Evolutionary conservation across 495 filamentous ascomycete species (phyloP).

Genomic region (Symbiotaphrina buchneri): DNA sequence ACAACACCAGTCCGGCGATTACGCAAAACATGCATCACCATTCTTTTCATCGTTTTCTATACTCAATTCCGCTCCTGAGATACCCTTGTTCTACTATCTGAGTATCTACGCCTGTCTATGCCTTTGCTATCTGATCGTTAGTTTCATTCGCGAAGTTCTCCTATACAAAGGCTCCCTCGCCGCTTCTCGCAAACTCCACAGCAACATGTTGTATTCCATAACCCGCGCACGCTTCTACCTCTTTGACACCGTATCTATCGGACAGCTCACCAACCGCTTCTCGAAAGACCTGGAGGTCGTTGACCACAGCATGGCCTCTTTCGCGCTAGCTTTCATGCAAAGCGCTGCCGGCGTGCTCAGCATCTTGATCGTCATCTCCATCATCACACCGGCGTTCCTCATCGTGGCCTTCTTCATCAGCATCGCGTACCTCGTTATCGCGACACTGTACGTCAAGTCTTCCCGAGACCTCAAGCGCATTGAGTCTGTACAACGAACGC

Average conservation of each 20-base stretch:
- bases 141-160: conserved; percentile 57
- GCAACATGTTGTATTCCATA: conserved; percentile 52
- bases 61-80: conserved; percentile 8
- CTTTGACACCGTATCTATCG: conserved; percentile 90
- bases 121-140: conserved; percentile 44
- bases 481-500: conserved; percentile 85
- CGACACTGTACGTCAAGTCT: conserved; percentile 70
- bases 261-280: conserved; percentile 96
- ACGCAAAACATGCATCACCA: conserved; percentile 28
- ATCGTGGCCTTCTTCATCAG: conserved; percentile 74
- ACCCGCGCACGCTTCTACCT: conserved; percentile 86
- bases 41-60: conserved; percentile 8
- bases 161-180: conserved; percentile 87
- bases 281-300: conserved; percentile 91
- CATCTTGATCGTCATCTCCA: conserved; percentile 80
- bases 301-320: conserved; percentile 86
- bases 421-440: conserved; percentile 59
- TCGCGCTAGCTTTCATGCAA: conserved; percentile 59
- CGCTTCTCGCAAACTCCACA: conserved; percentile 72
- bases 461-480: conserved; percentile 86
- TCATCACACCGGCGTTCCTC: conserved; percentile 83
- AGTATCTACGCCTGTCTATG: conserved; percentile 63
- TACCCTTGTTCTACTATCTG: conserved; percentile 46
- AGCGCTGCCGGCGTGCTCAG: conserved; percentile 56
- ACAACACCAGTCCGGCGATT: too few relatives aligned